Evolutionary conservation across 2,329 filamentous ascomycete species (phyloP), one percentile per base, ranked within the genome.

Genomic region (Colletotrichum falcatum): DNA sequence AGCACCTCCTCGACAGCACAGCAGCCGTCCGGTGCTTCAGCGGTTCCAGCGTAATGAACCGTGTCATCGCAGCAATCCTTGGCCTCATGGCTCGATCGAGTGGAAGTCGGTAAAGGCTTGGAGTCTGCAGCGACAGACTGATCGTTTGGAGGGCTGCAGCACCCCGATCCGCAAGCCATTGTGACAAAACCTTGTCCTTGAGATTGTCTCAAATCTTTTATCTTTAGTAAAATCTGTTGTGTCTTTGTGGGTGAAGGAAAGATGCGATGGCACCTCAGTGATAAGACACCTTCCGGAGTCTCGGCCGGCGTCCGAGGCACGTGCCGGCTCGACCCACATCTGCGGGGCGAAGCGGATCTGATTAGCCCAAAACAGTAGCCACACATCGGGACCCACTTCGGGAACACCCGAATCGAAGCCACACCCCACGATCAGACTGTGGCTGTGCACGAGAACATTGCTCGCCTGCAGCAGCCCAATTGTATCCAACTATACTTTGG

Each of bases 111-210:
- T 28, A 37, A 28, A 16, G 42, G 51, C n/a, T 35, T 8, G 18
- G 18, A 16, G 18, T 39, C 28, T 4, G 37, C 16, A 23, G 35
- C 6, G 16, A 39, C 1, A 11, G 65, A 5, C 7, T 61, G 60
- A n/a, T 59, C 44, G 53, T 51, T n/a, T 14, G 23, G 18, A 16
- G 60, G 60, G 20, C 46, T 60, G n/a, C 65, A 68, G 35, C 65
- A 68, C 3, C 65, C 60, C 12, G 60, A 68, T 68, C 39, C 60
- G n/a, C 65, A 68, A 42, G 61, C 62, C 66, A 70, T 65, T 30
- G 16, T 23, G 7, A 5, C n/a, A 9, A 20, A 26, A 1, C 7
- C 5, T 23, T 33, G 6, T n/a, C n/a, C 2, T 16, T 5, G 23
- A 33, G 5, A 20, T 9, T n/a, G 33, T 2, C 20, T 2, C 12